These are phyloP conservation scores for Epichloe bromicola DNA, from an alignment of 2,329 filamentous ascomycete species.

Conservation along the genomic window DNA sequence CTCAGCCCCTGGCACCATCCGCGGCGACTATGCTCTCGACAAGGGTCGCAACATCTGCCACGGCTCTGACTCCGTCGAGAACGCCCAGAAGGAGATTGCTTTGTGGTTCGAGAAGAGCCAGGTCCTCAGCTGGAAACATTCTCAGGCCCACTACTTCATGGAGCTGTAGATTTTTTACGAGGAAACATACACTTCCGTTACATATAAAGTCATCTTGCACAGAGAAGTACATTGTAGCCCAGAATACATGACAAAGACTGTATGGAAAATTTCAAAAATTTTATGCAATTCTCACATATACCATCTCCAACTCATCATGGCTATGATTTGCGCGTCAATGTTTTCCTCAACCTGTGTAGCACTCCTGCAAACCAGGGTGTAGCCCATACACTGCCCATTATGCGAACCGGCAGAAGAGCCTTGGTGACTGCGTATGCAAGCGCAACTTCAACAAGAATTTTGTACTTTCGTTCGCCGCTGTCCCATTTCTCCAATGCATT, in stretches of 20 bases:
- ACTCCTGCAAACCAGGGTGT: conserved; percentile 83
- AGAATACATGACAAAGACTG: conserved; percentile 2
- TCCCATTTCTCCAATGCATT: conserved; percentile 24
- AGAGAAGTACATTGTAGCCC: not conserved
- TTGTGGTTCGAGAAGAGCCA: conserved; percentile 95
- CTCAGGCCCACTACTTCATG: conserved; percentile 90
- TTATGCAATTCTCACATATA: not conserved
- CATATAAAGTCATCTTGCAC: not conserved
- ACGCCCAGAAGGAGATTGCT: conserved; percentile 98
- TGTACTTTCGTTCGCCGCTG: conserved; percentile 33
- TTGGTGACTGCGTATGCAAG: conserved; percentile 90
- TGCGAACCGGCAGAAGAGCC: conserved; percentile 61
- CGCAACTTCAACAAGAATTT: conserved; percentile 56
- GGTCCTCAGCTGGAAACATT: conserved; percentile 70
- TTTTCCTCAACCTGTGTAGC: conserved; percentile 30
- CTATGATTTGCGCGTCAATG: conserved; percentile 18
- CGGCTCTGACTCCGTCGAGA: conserved; percentile 97
- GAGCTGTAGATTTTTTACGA: conserved; percentile 51
- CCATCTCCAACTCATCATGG: conserved; percentile 1
- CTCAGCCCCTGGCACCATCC: conserved; percentile 94
- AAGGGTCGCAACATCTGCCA: conserved; percentile 97
- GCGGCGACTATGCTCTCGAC: conserved; percentile 75
- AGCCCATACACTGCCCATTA: conserved; percentile 69
- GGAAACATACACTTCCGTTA: not conserved
- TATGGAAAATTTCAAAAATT: not conserved